Evolutionary conservation across 2,329 filamentous ascomycete genomes (phyloP).

Genomic region (Fusarium sp.): DNA sequence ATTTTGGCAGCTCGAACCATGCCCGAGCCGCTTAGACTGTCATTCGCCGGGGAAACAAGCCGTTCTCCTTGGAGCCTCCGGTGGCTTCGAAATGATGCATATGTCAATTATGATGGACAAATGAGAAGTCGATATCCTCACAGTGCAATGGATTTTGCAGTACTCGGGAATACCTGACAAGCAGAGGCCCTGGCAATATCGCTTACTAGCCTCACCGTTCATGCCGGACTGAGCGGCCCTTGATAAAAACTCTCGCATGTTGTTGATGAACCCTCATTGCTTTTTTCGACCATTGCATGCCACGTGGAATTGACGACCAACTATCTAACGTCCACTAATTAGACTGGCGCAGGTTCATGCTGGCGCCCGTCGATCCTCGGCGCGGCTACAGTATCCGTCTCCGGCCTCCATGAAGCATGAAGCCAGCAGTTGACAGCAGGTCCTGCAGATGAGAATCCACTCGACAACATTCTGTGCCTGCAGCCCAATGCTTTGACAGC

Average conservation of each 20-base stretch:
- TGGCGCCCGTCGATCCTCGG: constrained; percentile 30
- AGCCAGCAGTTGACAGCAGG: constrained; percentile 6
- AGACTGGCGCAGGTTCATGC: constrained; percentile 16
- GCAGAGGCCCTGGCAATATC: constrained; percentile 33
- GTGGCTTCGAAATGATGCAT: constrained; percentile 25
- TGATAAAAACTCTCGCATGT: constrained; percentile 9
- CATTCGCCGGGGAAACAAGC: constrained; percentile 27
- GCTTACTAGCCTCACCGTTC: constrained; percentile 37
- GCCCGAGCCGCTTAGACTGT: constrained; percentile 14
- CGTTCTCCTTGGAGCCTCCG: constrained; percentile 21
- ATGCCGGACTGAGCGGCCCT: constrained; percentile 25
- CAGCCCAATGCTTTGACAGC: constrained; percentile 35
- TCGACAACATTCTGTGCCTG: constrained; percentile 22
- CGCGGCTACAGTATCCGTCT: constrained; percentile 18
- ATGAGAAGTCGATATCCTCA: constrained; percentile 34
- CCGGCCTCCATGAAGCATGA: not conserved
- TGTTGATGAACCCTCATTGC: constrained; percentile 15
- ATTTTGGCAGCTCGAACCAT: constrained; percentile 22
- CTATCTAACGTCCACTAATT: constrained; percentile 26
- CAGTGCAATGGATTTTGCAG: constrained; percentile 42
- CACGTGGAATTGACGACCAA: constrained; percentile 39
- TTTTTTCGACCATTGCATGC: constrained; percentile 39
- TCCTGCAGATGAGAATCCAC: constrained; percentile 36
- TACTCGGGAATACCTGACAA: constrained; percentile 41
- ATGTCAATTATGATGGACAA: constrained; percentile 41